Conservation (phyloP, 768 basidiomycete species). For the Kondoa subrosea region DNA sequence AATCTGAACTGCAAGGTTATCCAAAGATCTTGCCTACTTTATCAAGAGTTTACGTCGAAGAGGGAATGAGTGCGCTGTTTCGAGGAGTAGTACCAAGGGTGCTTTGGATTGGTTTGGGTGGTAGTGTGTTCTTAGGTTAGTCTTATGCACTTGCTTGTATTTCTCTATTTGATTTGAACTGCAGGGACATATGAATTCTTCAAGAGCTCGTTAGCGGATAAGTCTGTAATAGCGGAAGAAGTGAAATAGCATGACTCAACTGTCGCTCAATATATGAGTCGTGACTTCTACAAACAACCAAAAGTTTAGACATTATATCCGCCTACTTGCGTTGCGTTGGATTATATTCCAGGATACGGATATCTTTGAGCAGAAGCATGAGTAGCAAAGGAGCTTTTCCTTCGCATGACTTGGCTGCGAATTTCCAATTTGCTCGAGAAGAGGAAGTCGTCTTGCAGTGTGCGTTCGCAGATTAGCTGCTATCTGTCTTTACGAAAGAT, state of each 20-base stretch:
- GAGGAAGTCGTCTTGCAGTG: slow-evolving; percentile 8
- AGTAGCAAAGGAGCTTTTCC: neutral
- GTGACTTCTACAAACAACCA: too few relatives aligned
- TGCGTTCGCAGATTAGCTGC: neutral
- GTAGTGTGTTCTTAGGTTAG: slow-evolving; percentile 91
- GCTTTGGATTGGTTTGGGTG: slow-evolving; percentile 88
- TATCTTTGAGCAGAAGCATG: too few relatives aligned
- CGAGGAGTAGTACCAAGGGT: slow-evolving; percentile 78
- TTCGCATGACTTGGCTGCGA: slow-evolving; percentile 10
- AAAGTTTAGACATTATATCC: too few relatives aligned
- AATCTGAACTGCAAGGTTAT: neutral
- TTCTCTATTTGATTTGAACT: neutral
- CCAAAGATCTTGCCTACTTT: slow-evolving; percentile 9
- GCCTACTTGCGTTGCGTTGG: too few relatives aligned
- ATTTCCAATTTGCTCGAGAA: neutral
- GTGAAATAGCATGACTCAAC: neutral
- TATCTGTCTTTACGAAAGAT: neutral
- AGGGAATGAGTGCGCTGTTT: slow-evolving; percentile 63
- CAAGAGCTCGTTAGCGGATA: neutral
- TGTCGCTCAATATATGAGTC: neutral
- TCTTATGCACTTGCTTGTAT: neutral
- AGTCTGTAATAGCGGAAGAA: neutral
- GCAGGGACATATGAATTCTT: neutral
- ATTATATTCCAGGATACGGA: too few relatives aligned
- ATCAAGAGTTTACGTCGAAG: slow-evolving; percentile 41